Evolutionary conservation across 768 basidiomycete genomes (phyloP).

Genomic region (Suillus subalutaceus): DNA sequence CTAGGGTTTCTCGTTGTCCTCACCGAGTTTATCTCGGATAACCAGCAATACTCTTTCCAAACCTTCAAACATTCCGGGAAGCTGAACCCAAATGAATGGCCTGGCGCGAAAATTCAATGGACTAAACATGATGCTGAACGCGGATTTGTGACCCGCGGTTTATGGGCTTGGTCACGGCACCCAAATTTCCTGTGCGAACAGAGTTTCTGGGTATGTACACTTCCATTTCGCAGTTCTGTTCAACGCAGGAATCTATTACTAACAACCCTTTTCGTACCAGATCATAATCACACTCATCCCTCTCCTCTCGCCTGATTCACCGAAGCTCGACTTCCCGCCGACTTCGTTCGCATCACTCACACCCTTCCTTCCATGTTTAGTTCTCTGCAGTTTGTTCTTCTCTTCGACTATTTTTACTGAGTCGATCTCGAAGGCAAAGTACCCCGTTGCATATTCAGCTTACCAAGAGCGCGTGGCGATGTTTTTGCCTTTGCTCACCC

Average conservation of each 20-base stretch:
- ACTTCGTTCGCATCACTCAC: conserved; percentile 31
- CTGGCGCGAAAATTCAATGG: conserved; percentile 66
- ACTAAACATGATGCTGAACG: conserved; percentile 67
- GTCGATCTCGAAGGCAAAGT: conserved; percentile 74
- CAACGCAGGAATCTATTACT: conserved; percentile 11
- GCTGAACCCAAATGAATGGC: conserved; percentile 54
- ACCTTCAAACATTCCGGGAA: conserved; percentile 64
- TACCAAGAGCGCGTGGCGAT: conserved; percentile 83
- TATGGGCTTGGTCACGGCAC: conserved; percentile 89
- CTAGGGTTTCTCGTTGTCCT: conserved; percentile 61
- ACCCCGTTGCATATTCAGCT: conserved; percentile 65
- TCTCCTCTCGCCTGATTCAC: conserved; percentile 46
- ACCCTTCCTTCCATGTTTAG: conserved; percentile 56
- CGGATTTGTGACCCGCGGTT: conserved; percentile 82
- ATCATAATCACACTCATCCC: conserved; percentile 72
- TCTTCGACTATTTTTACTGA: conserved; percentile 83
- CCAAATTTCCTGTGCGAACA: conserved; percentile 95
- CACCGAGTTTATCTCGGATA: conserved; percentile 85
- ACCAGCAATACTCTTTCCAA: conserved; percentile 88
- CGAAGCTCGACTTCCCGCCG: conserved; percentile 26
- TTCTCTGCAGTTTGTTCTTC: conserved; percentile 72
- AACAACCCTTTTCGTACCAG: conserved; percentile 35
- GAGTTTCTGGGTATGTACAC: conserved; percentile 69
- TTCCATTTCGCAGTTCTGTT: background rate
- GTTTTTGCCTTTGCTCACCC: conserved; percentile 61